phyloP scores from a whole-genome alignment of 257 asterid species.

The Solanum virginianum region DNA sequence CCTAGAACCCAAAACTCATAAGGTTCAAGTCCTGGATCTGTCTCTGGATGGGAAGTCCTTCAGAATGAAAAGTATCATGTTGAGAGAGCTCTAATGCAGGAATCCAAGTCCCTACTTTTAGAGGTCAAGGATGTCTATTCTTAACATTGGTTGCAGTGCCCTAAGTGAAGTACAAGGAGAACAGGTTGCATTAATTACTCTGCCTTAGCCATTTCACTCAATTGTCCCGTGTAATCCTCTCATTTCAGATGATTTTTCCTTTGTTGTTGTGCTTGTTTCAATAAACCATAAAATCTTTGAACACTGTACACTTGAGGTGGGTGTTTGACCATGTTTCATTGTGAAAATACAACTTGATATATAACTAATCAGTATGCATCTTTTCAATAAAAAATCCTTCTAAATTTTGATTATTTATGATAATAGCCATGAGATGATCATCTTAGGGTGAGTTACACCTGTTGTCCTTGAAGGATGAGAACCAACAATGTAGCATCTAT shows the following conservation, averaged over 20 bases:
- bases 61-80: not conserved
- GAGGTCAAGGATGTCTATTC: not conserved
- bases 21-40: not conserved
- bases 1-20: not conserved
- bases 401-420: too few species aligned
- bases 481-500: too few species aligned
- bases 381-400: too few species aligned
- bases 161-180: not conserved
- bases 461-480: too few species aligned
- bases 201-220: not conserved
- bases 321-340: not conserved
- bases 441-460: too few species aligned
- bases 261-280: not conserved
- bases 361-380: not conserved
- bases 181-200: not conserved
- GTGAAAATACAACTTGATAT: not conserved
- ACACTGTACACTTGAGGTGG: not conserved
- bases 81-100: not conserved
- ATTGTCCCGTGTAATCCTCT: not conserved
- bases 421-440: not conserved
- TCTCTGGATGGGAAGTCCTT: not conserved
- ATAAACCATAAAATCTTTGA: not conserved
- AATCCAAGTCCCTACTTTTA: not conserved
- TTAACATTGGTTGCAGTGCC: not conserved
- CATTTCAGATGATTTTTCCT: not conserved